phyloP scores from a whole-genome alignment of 2,329 filamentous ascomycete species.

The Plectosphaerella cucumerina region DNA sequence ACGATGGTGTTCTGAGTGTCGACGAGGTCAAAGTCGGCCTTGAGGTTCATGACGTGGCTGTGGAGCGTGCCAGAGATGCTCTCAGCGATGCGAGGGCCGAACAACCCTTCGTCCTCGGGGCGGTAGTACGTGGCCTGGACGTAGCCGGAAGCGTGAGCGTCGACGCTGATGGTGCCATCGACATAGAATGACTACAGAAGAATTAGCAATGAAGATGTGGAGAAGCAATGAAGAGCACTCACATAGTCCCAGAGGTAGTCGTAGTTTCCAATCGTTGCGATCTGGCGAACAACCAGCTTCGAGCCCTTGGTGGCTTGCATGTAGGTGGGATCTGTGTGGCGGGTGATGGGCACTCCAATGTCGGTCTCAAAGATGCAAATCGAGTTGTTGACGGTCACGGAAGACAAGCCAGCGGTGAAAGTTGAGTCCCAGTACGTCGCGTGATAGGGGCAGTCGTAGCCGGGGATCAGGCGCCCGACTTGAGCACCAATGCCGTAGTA shows the following conservation, averaged over 20 bases:
- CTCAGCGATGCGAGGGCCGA: constrained; percentile 18
- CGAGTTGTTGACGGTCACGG: not conserved
- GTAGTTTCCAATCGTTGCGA: constrained; percentile 39
- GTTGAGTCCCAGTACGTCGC: constrained; percentile 10
- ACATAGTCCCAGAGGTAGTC: constrained; percentile 32
- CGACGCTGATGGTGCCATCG: constrained; percentile 31
- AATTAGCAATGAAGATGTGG: too few relatives aligned
- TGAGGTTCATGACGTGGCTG: constrained; percentile 22
- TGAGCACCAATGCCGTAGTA: constrained; percentile 3
- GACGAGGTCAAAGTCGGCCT: constrained; percentile 23
- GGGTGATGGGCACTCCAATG: constrained; percentile 2
- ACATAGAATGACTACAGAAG: constrained; percentile 19
- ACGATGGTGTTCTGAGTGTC: constrained; percentile 20
- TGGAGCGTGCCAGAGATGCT: constrained; percentile 20
- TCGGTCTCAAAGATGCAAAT: constrained; percentile 2
- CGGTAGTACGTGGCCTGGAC: constrained; percentile 24
- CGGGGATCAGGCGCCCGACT: constrained; percentile 5
- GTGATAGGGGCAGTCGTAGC: constrained; percentile 9
- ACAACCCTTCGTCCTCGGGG: constrained; percentile 12
- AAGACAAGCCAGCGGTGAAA: not conserved
- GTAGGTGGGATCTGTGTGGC: not conserved
- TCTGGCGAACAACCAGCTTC: constrained; percentile 27
- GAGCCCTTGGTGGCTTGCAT: constrained; percentile 4
- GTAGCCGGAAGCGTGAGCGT: constrained; percentile 32
- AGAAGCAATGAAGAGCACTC: not conserved